These are phyloP conservation scores for Trichoderma sp. DNA, from an alignment of 2,329 filamentous ascomycete species.

Conservation along the genomic window DNA sequence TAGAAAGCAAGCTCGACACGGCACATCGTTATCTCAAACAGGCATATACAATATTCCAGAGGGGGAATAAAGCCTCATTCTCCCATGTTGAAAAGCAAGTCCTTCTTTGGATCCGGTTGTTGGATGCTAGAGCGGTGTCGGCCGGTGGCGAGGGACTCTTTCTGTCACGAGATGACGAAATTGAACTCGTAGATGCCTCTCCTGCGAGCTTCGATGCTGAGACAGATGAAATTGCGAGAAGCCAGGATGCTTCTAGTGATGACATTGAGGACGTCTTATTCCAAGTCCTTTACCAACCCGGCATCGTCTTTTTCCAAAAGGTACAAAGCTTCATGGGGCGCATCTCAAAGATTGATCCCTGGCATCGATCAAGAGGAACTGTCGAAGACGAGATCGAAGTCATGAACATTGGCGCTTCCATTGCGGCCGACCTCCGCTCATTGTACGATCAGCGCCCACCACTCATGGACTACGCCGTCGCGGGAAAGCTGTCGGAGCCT, in stretches of 20 bases:
- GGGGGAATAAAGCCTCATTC: slow-evolving; percentile 38
- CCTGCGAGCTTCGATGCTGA: slow-evolving; percentile 36
- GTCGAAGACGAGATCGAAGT: slow-evolving; percentile 58
- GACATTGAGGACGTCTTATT: slow-evolving; percentile 52
- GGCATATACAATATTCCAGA: slow-evolving; percentile 46
- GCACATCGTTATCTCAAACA: slow-evolving; percentile 50
- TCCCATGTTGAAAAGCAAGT: slow-evolving; percentile 44
- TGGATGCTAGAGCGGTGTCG: slow-evolving; percentile 54
- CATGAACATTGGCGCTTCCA: slow-evolving; percentile 51
- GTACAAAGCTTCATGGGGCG: slow-evolving; percentile 56
- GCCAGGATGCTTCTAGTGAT: slow-evolving; percentile 27
- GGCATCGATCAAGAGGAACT: slow-evolving; percentile 53
- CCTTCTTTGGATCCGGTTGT: slow-evolving; percentile 53
- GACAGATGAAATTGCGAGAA: slow-evolving; percentile 25
- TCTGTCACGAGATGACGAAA: slow-evolving; percentile 46
- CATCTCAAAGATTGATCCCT: slow-evolving; percentile 55
- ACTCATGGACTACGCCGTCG: slow-evolving; percentile 55
- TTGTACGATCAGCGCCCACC: slow-evolving; percentile 50
- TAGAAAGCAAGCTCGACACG: slow-evolving; percentile 42
- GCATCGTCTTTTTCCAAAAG: slow-evolving; percentile 56
- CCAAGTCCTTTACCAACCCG: slow-evolving; percentile 53
- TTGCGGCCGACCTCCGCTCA: slow-evolving; percentile 48
- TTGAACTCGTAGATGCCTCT: slow-evolving; percentile 44
- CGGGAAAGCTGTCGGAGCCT: slow-evolving; percentile 47
- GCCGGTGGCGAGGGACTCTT: slow-evolving; percentile 56